Conservation (phyloP, 1,139 yeast species). For the Magnusiomyces tetraspermus region DNA sequence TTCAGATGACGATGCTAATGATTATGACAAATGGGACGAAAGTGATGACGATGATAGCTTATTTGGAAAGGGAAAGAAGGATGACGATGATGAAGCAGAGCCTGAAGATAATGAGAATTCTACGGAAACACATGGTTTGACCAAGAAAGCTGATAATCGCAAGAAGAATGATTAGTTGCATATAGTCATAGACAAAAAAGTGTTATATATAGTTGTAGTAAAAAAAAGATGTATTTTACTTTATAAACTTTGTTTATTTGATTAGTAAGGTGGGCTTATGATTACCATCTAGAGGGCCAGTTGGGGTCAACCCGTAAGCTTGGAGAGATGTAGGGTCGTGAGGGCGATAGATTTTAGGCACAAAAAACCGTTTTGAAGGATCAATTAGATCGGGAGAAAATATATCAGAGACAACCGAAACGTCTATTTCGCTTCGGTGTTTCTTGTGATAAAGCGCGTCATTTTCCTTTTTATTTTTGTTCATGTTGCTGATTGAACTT, state of each 20-base stretch:
- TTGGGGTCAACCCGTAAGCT: constrained; percentile 12
- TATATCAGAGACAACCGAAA: background rate
- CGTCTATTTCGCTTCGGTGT: background rate
- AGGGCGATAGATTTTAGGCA: constrained; percentile 11
- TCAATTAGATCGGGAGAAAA: background rate
- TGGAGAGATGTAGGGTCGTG: constrained; percentile 11
- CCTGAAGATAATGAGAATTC: constrained; percentile 9
- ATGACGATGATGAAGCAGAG: constrained; percentile 16
- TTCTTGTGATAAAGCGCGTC: background rate
- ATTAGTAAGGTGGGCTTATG: constrained; percentile 13
- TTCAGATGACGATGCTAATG: constrained; percentile 15
- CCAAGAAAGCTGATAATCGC: background rate
- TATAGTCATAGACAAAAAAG: too few species aligned
- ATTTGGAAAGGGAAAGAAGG: constrained; percentile 16
- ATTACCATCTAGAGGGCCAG: constrained; percentile 10
- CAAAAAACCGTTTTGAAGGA: background rate
- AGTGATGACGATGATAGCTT: constrained; percentile 18
- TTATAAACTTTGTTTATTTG: background rate
- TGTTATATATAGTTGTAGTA: too few species aligned
- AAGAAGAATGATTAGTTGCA: constrained; percentile 4
- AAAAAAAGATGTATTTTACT: background rate
- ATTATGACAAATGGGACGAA: constrained; percentile 20
- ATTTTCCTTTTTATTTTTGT: background rate
- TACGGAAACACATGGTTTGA: constrained; percentile 4
- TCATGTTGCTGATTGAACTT: background rate